phyloP scores from a whole-genome alignment of 2,329 filamentous ascomycete genomes.

The Chaetomium strumarium region DNA sequence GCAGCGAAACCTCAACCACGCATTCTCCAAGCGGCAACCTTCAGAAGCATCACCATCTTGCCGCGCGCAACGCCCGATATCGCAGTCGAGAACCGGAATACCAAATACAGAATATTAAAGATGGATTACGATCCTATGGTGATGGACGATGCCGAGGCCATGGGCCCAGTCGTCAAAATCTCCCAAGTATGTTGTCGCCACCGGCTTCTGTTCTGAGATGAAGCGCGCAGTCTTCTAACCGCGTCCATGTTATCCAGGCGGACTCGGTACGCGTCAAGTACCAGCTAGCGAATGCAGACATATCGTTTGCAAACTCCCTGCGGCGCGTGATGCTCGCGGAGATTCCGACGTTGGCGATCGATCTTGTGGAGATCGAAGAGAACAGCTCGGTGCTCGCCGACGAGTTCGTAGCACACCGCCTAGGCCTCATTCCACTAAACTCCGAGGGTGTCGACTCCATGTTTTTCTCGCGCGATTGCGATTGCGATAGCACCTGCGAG shows the following conservation, averaged over 20 bases:
- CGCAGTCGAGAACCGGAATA: not conserved
- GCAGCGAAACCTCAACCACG: no score
- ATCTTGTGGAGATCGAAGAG: constrained; percentile 84
- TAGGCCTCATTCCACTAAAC: constrained; percentile 83
- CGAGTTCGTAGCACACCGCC: constrained; percentile 88
- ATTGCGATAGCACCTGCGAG: constrained; percentile 93
- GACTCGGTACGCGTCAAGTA: constrained; percentile 82
- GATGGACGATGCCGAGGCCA: constrained; percentile 53
- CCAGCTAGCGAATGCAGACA: constrained; percentile 80
- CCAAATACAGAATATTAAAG: constrained; percentile 9
- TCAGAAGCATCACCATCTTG: not conserved
- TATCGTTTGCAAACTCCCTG: constrained; percentile 87
- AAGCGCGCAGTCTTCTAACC: constrained; percentile 20
- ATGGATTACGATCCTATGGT: constrained; percentile 59
- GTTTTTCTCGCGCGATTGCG: constrained; percentile 86
- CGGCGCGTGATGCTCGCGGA: constrained; percentile 89
- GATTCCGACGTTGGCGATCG: constrained; percentile 89
- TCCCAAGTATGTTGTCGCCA: constrained; percentile 41
- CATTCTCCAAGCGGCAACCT: not conserved
- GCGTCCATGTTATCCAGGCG: constrained; percentile 47
- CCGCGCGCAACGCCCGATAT: not conserved
- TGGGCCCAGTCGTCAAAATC: constrained; percentile 54
- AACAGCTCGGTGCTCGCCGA: constrained; percentile 97
- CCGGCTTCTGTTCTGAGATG: not conserved
- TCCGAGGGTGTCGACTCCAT: constrained; percentile 78